Percentiles rank a stretch among this genome's conserved stretches.
phyloP scores from a whole-genome alignment of 352 stramenopile genomes.

The Globisporangium perplexum region DNA sequence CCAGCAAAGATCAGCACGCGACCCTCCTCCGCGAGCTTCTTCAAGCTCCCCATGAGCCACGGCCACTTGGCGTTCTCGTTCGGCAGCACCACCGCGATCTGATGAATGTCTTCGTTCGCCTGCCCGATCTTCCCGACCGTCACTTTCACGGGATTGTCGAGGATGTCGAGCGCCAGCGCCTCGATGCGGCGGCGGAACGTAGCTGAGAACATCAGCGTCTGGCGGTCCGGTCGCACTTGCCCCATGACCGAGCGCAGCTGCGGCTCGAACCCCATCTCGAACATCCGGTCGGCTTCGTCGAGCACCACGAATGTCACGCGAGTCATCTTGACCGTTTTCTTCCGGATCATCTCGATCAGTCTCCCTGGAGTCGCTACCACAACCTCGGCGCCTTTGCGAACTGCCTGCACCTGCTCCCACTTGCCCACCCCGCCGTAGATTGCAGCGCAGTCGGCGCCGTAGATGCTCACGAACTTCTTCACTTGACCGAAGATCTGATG shows the following conservation, averaged over 20 bases:
- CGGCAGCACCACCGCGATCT: constrained; percentile 71
- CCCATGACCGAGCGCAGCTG: constrained; percentile 78
- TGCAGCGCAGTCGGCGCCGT: constrained; percentile 63
- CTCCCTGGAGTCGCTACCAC: constrained; percentile 75
- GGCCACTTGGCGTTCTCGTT: constrained; percentile 81
- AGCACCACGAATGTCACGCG: constrained; percentile 86
- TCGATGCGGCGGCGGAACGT: constrained; percentile 78
- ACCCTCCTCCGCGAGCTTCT: constrained; percentile 49
- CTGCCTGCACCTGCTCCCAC: constrained; percentile 75
- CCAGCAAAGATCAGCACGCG: constrained; percentile 84
- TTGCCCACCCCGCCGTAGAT: constrained; percentile 82
- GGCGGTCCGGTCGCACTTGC: constrained; percentile 78
- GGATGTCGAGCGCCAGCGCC: constrained; percentile 68
- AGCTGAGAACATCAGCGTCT: constrained; percentile 86
- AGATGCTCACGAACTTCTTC: constrained; percentile 75
- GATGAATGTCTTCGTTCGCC: constrained; percentile 88
- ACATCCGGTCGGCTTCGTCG: constrained; percentile 87
- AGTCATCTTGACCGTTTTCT: constrained; percentile 51
- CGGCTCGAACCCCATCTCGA: constrained; percentile 86
- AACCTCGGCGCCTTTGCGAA: constrained; percentile 70
- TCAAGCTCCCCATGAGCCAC: constrained; percentile 73
- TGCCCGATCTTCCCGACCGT: constrained; percentile 74
- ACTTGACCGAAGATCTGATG: constrained; percentile 82
- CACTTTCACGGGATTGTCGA: constrained; percentile 78
- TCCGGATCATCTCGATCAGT: constrained; percentile 82